Percentiles rank a stretch among this genome's conserved stretches.
These are phyloP conservation scores for Zygoascus ofunaensis DNA, from an alignment of 805 yeast genomes.

Conservation along the genomic window DNA sequence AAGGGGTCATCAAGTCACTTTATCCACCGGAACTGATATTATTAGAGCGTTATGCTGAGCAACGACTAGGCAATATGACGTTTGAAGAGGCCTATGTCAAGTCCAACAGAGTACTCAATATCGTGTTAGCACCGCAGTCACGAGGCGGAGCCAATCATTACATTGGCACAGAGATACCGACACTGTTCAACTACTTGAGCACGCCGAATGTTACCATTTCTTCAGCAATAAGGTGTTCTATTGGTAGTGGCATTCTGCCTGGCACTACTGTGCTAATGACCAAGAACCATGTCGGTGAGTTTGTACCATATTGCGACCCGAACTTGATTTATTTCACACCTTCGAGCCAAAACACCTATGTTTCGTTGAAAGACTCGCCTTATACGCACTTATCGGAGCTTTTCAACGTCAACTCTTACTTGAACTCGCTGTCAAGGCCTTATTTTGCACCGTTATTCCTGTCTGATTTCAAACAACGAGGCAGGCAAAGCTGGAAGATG, in stretches of 20 bases:
- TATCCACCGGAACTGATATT: conserved; percentile 78
- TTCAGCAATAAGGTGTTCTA: conserved; percentile 76
- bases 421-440: conserved; percentile 87
- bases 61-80: conserved; percentile 70
- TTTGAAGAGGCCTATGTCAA: conserved; percentile 86
- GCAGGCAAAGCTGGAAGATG: conserved; percentile 30
- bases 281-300: conserved; percentile 44
- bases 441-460: conserved; percentile 84
- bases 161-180: conserved; percentile 10
- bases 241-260: conserved; percentile 52
- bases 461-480: conserved; percentile 67
- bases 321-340: conserved; percentile 28
- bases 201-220: conserved; percentile 86
- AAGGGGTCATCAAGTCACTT: conserved; percentile 67
- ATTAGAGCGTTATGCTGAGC: conserved; percentile 69
- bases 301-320: conserved; percentile 23
- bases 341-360: conserved; percentile 34
- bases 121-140: conserved; percentile 44
- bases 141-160: conserved; percentile 1
- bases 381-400: conserved; percentile 83
- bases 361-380: conserved; percentile 49
- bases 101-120: conserved; percentile 71
- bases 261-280: conserved; percentile 53
- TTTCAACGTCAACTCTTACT: conserved; percentile 88
- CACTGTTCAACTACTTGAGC: conserved; percentile 73